Base-by-base conservation (phyloP, 257 asterid species). In the Scutellaria galericulata region DNA sequence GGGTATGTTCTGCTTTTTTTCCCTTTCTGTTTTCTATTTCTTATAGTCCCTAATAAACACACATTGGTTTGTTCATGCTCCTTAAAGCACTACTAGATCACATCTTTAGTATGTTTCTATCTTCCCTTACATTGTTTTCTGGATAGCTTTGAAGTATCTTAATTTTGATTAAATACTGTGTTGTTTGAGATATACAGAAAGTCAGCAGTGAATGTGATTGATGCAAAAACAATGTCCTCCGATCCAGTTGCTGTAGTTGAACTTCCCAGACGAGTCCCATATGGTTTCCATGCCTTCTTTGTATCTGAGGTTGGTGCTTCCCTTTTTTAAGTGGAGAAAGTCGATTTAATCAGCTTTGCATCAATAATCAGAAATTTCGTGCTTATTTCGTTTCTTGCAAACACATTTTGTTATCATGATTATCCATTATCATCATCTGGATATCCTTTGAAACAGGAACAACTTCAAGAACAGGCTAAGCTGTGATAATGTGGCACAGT, bases 271-370 rank as follows among this genome's bases (percentile, higher is more conserved):
- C 76, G 98, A 82, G 98, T 93, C 74, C 98, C 98, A 5, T 91
- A 89, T 52, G 98, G 98, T 15, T 93, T 93, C 84, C 97, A 93
- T 77, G 98, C 98, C 77, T 89, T 93, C 80, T 93, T 93, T 46
- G 96, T 93, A 72, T 85, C 92, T 6, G 96, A 91, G 96, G 98
- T 89, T 57, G 53, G 87, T 75, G 59, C 64, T 53, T 18, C 22
- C 20, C 27, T 13, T n/a, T 6, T 13, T 70, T 27, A 9, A 55
- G 35, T 42, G 9, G 12, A 24, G 37, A 40, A 44, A 64, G 9
- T 22, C 51, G 9, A 63, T 52, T 41, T 14, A 42, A 35, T 50
- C 55, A 35, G 24, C 64, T 46, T 52, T 9, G 37, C 48, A 37
- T 7, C 9, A 57, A 39, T 41, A 11, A 53, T 66, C 44, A 56